phyloP scores from a whole-genome alignment of 208 protist species.

The Leishmania martiniquensis region DNA sequence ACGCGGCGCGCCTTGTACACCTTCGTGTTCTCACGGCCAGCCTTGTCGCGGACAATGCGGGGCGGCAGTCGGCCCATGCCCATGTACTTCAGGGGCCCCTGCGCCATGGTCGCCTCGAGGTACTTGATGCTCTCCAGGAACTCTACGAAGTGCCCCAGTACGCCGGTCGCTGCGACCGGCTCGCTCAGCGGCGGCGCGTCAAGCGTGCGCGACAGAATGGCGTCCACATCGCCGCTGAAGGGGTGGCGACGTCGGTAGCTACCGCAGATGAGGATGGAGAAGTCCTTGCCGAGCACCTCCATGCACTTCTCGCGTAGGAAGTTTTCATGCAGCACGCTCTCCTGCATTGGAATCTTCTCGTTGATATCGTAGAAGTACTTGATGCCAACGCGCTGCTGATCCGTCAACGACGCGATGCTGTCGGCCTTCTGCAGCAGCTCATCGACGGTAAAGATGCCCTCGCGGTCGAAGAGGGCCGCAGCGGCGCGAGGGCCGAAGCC shows the following conservation, averaged over 20 bases:
- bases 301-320: slow-evolving; percentile 66
- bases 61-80: slow-evolving; percentile 87
- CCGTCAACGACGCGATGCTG: slow-evolving; percentile 68
- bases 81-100: slow-evolving; percentile 91
- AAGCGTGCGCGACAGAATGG: slow-evolving; percentile 77
- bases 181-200: slow-evolving; percentile 55
- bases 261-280: slow-evolving; percentile 84
- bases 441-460: slow-evolving; percentile 91
- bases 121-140: slow-evolving; percentile 66
- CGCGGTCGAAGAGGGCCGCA: slow-evolving; percentile 83
- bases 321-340: slow-evolving; percentile 88
- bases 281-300: slow-evolving; percentile 68
- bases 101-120: slow-evolving; percentile 90
- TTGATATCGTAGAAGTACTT: slow-evolving; percentile 93
- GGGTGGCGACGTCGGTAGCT: slow-evolving; percentile 88
- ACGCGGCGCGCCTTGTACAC: slow-evolving; percentile 90
- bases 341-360: slow-evolving; percentile 92
- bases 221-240: slow-evolving; percentile 89
- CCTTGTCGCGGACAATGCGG: slow-evolving; percentile 68
- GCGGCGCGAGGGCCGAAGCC: slow-evolving; percentile 88
- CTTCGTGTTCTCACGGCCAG: slow-evolving; percentile 70
- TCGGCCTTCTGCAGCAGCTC: slow-evolving; percentile 86
- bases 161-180: slow-evolving; percentile 78
- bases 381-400: slow-evolving; percentile 87
- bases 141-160: slow-evolving; percentile 63